phyloP scores from a whole-genome alignment of 2,329 filamentous ascomycete genomes.

The Cryphonectria naterciae region DNA sequence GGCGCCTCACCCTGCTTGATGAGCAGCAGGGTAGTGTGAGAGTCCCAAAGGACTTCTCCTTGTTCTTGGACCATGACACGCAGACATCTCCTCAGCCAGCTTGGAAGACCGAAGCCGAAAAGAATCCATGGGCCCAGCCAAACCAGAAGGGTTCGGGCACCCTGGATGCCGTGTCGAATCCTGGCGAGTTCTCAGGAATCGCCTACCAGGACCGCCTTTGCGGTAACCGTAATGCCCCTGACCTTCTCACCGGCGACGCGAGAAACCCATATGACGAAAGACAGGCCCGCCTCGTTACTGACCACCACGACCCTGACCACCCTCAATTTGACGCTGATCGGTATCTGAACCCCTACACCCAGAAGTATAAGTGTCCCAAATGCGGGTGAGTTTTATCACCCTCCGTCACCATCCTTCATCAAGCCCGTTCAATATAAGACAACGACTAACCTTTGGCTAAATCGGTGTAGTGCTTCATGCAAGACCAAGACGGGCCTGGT shows the following conservation, averaged over 20 bases:
- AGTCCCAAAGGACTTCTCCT: constrained; percentile 20
- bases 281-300: background rate
- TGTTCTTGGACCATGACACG: constrained; percentile 5
- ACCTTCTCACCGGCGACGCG: constrained; percentile 21
- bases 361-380: constrained; percentile 59
- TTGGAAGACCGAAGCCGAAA: background rate
- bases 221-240: constrained; percentile 30
- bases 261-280: constrained; percentile 32
- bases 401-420: background rate
- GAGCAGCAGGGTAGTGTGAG: background rate
- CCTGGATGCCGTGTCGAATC: background rate
- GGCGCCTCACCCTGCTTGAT: constrained; percentile 34
- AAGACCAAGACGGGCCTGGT: constrained; percentile 39
- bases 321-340: constrained; percentile 50
- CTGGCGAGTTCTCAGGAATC: constrained; percentile 2
- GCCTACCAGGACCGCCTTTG: constrained; percentile 28
- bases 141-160: background rate
- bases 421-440: background rate
- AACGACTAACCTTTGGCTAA: constrained; percentile 25
- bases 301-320: constrained; percentile 49
- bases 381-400: constrained; percentile 52
- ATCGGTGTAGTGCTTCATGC: constrained; percentile 46
- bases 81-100: background rate
- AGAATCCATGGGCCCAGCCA: constrained; percentile 25
- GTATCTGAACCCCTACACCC: constrained; percentile 49